Evolutionary conservation across 345 rosid species (phyloP), one percentile per base, ranked within the genome.

Genomic region (Ceriops zippeliana): DNA sequence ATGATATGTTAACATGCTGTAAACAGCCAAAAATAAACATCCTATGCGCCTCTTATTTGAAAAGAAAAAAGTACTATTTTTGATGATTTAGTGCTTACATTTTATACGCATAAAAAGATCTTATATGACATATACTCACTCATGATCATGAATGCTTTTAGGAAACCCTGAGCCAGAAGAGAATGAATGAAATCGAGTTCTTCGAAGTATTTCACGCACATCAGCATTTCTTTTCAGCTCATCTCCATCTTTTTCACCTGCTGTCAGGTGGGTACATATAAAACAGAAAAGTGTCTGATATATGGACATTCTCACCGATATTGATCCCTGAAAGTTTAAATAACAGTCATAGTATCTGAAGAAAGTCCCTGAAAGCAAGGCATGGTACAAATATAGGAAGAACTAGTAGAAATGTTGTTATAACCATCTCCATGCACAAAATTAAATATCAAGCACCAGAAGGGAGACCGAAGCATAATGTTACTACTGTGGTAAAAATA

Each of bases 181-280:
- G 52, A 68, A 30, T 17, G 95, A 67, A 76, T 71, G 88, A 73
- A 91, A 95, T 58, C 73, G 78, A 70, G 99, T 95, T 81, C 97
- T 85, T 61, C 83, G 80, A 72, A 54, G 90, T 80, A 95, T 91
- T 83, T 95, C 99, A 52, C 76, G 80, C 75, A 95, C 96, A 83
- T 95, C 96, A 3, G 87, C 84, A 75, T 91, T 95, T 68, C 99
- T 86, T 83, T 91, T 91, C 20, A 75, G 81, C 71, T 88, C 90
- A 78, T 95, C 99, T 68, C 90, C 97, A 6, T 91, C 96, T 71
- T 87, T 88, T 77, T 91, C 96, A 52, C 99, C 99, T 57, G 99
- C 75, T 52, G 97, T 90, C 69, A 95, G 86, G 78, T 95, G 99
- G 13, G 90, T 66, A 69, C 90, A 86, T 61, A 88, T 76, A 77